Evolutionary conservation across 2,329 filamentous ascomycete species (phyloP).

Genomic region (Phialophora tarda): DNA sequence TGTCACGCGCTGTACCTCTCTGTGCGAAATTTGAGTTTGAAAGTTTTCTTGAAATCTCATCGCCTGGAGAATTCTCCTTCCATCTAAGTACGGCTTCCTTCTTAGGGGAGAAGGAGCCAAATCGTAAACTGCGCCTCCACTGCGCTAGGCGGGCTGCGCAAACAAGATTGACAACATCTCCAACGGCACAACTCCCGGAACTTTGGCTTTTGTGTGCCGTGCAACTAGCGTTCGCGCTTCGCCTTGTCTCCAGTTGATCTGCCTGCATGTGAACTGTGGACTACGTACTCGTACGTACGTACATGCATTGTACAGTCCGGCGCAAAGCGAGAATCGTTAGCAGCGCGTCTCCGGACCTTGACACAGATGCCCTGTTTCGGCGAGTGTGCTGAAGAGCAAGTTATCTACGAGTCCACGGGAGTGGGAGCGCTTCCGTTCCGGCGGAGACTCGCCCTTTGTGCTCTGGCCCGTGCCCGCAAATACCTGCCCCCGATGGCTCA

Average conservation of each 20-base stretch:
- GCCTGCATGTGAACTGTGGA: not conserved
- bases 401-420: not conserved
- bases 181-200: not conserved
- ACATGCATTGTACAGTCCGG: not conserved
- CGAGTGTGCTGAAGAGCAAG: not conserved
- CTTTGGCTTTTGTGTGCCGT: not conserved
- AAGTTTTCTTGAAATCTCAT: not conserved
- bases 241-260: not conserved
- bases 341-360: not conserved
- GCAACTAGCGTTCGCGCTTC: not conserved
- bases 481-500: not conserved
- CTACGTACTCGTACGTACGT: not conserved
- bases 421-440: not conserved
- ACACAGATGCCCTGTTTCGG: not conserved
- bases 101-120: not conserved
- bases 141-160: not conserved
- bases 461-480: slow-evolving; percentile 1
- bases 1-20: too few species aligned
- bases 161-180: not conserved
- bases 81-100: not conserved
- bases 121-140: not conserved
- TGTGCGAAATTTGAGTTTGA: not conserved
- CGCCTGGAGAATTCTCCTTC: not conserved
- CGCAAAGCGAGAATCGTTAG: not conserved
- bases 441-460: not conserved